phyloP scores from a whole-genome alignment of 1,284 basidiomycete genomes.

The Puccinia novopanici region DNA sequence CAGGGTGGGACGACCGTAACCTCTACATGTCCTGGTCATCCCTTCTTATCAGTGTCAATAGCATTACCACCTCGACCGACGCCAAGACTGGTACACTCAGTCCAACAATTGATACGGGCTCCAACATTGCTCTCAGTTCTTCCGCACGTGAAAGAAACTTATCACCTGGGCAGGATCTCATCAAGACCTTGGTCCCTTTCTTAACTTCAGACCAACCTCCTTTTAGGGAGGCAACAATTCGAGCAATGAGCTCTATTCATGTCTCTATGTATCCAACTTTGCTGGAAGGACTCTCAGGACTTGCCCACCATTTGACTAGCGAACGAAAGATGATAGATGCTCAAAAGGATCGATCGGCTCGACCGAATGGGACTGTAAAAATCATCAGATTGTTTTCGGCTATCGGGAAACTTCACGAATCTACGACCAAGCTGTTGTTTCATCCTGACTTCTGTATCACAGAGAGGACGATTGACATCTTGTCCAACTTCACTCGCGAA shows the following conservation, averaged over 20 bases:
- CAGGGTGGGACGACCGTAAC: conserved; percentile 48
- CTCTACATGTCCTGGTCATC: conserved; percentile 49
- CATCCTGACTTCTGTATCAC: conserved; percentile 31
- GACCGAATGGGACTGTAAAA: conserved; percentile 33
- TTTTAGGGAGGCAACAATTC: conserved; percentile 37
- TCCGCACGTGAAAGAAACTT: conserved; percentile 35
- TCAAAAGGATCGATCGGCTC: conserved; percentile 47
- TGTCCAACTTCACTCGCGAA: conserved; percentile 38
- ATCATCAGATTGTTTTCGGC: conserved; percentile 48
- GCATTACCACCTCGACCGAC: conserved; percentile 48
- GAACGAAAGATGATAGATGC: conserved; percentile 51
- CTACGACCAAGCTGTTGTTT: conserved; percentile 41
- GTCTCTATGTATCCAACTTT: conserved; percentile 49
- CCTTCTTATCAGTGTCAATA: conserved; percentile 45
- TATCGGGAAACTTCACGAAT: conserved; percentile 49
- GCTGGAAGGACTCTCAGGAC: conserved; percentile 45
- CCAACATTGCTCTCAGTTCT: conserved; percentile 26
- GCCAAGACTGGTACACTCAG: conserved; percentile 40
- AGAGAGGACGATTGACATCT: conserved; percentile 36
- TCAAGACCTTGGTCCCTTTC: conserved; percentile 49
- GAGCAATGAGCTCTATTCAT: conserved; percentile 48
- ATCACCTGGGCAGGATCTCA: conserved; percentile 46
- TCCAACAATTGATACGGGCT: conserved; percentile 38
- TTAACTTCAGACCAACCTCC: conserved; percentile 49
- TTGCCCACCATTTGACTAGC: conserved; percentile 50